Conservation (phyloP, 73 alveolate species). For the Diophrys sp. region DNA sequence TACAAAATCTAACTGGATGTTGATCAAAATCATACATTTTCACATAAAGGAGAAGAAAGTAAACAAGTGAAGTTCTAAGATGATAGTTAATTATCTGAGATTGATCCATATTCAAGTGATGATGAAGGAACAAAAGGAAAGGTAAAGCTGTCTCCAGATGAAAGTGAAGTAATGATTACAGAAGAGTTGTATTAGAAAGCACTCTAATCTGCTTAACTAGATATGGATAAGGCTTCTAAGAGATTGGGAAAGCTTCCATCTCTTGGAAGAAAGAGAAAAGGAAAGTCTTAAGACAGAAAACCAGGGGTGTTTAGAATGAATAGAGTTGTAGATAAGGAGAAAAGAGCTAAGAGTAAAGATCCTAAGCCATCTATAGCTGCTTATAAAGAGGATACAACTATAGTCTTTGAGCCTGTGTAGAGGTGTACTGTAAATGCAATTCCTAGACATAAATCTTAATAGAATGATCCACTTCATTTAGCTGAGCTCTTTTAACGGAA, state of each 20-base stretch:
- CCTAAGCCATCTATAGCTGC: no score
- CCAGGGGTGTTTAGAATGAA: no score
- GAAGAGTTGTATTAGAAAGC: not conserved
- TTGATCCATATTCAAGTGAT: no score
- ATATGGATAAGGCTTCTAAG: not conserved
- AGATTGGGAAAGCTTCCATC: no score
- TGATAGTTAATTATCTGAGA: not conserved
- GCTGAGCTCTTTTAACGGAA: slow-evolving; percentile 2
- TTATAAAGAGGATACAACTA: no score
- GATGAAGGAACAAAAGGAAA: not conserved
- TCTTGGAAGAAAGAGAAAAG: no score
- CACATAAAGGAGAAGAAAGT: not conserved
- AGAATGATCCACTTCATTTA: not conserved
- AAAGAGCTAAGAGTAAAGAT: no score
- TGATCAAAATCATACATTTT: not conserved
- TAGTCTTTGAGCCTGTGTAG: not conserved
- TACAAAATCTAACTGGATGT: not conserved
- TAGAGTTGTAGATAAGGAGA: no score
- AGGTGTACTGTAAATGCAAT: not conserved
- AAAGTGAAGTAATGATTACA: not conserved
- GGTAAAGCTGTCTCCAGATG: not conserved
- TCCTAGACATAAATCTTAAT: not conserved
- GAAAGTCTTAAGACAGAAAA: no score
- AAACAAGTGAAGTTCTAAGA: not conserved
- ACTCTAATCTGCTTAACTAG: not conserved